Percentiles rank a stretch among this genome's conserved stretches.
Evolutionary conservation across 1,284 basidiomycete species (phyloP).

Genomic region (Mixia osmundae): DNA sequence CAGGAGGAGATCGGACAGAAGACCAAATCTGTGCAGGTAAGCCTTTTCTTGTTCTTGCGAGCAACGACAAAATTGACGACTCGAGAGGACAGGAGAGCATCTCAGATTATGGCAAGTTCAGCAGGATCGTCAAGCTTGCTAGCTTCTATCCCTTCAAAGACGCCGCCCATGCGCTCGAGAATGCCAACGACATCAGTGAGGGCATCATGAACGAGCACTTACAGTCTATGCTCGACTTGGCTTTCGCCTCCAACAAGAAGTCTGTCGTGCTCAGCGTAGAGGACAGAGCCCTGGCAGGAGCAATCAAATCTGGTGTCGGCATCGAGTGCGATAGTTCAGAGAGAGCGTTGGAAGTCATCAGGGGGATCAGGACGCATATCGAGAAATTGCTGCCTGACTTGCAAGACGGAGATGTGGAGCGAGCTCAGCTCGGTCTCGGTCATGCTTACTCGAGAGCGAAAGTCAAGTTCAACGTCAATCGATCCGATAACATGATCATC

Average conservation of each 20-base stretch:
- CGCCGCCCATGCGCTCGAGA: conserved; percentile 81
- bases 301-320: conserved; percentile 52
- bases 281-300: conserved; percentile 51
- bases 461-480: conserved; percentile 99
- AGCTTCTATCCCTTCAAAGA: conserved; percentile 90
- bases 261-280: conserved; percentile 59
- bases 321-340: conserved; percentile 78
- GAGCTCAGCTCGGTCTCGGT: conserved; percentile 87
- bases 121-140: conserved; percentile 75
- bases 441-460: conserved; percentile 96
- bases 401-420: conserved; percentile 64
- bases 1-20: conserved; percentile 62
- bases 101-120: conserved; percentile 67
- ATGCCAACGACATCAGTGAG: conserved; percentile 62
- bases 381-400: conserved; percentile 69
- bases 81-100: conserved; percentile 39
- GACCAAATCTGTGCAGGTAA: conserved; percentile 58
- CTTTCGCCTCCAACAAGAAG: conserved; percentile 58
- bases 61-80: too few species aligned
- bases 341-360: conserved; percentile 63
- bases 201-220: conserved; percentile 73
- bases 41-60: too few species aligned
- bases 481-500: conserved; percentile 99
- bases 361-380: conserved; percentile 80
- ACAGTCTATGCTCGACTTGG: conserved; percentile 64